Percentiles rank a stretch among this genome's conserved stretches.
phyloP scores from a whole-genome alignment of 768 basidiomycete species.

The Suillus subalutaceus region DNA sequence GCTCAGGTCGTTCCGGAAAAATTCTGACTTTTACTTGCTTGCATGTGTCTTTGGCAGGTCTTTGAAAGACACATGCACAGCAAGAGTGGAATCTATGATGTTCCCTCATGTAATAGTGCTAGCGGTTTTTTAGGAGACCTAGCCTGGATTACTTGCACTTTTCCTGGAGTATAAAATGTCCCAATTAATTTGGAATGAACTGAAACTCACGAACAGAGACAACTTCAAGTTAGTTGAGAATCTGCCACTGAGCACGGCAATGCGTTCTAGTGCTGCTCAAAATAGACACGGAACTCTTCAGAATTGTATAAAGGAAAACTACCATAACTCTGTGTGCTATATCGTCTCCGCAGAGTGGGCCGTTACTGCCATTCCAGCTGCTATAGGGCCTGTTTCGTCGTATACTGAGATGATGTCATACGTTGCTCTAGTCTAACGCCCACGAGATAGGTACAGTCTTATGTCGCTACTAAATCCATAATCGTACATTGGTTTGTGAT shows the following conservation, averaged over 20 bases:
- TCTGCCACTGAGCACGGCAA: not conserved
- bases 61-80: too few species aligned
- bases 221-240: not conserved
- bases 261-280: not conserved
- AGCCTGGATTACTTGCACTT: too few species aligned
- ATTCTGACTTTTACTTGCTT: too few species aligned
- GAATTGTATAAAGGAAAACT: not conserved
- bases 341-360: not conserved
- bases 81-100: too few species aligned
- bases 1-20: too few species aligned
- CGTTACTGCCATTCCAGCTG: not conserved
- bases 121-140: not conserved
- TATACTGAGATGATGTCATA: not conserved
- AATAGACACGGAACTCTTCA: not conserved
- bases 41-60: too few species aligned
- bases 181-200: not conserved
- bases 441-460: not conserved
- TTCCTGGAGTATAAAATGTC: not conserved
- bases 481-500: slow-evolving; percentile 4
- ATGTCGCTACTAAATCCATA: not conserved
- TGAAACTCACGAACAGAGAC: not conserved
- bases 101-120: too few species aligned
- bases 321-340: not conserved
- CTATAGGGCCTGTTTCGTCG: not conserved
- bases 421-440: not conserved